Percentiles rank a stretch among this genome's conserved stretches.
phyloP scores from a whole-genome alignment of 2,329 filamentous ascomycete species.

The Pseudogymnoascus sp. region DNA sequence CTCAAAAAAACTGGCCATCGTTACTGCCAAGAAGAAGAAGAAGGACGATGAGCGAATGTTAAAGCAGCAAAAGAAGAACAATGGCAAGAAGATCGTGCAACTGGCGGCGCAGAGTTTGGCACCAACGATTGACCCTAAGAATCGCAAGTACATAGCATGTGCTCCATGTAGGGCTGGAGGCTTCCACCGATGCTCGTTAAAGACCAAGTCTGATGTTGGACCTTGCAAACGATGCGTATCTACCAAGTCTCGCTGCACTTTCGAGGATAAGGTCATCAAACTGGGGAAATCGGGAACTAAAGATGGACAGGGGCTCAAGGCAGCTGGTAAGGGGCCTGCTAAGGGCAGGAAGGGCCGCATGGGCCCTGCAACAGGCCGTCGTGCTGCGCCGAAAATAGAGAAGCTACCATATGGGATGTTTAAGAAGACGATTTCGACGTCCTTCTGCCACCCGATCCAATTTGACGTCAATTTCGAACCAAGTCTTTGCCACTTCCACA shows the following conservation, averaged over 20 bases:
- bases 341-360: neutral
- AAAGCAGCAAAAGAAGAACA: conserved; percentile 19
- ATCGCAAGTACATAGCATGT: conserved; percentile 15
- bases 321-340: neutral
- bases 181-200: conserved; percentile 14
- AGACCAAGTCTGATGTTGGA: conserved; percentile 13
- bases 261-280: neutral
- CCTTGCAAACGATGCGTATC: conserved; percentile 19
- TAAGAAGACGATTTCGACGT: conserved; percentile 17
- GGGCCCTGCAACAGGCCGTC: neutral
- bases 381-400: neutral
- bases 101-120: conserved; percentile 15
- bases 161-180: conserved; percentile 17
- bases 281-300: neutral
- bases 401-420: neutral
- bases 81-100: conserved; percentile 14
- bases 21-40: conserved; percentile 19
- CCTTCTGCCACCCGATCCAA: conserved; percentile 23
- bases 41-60: conserved; percentile 15
- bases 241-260: conserved; percentile 15
- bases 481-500: conserved; percentile 20
- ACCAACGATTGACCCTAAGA: neutral
- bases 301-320: neutral
- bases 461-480: conserved; percentile 22
- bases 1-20: conserved; percentile 17